Evolutionary conservation across 768 basidiomycete genomes (phyloP), one percentile per base, ranked within the genome.

Genomic region (Mycena rosella): DNA sequence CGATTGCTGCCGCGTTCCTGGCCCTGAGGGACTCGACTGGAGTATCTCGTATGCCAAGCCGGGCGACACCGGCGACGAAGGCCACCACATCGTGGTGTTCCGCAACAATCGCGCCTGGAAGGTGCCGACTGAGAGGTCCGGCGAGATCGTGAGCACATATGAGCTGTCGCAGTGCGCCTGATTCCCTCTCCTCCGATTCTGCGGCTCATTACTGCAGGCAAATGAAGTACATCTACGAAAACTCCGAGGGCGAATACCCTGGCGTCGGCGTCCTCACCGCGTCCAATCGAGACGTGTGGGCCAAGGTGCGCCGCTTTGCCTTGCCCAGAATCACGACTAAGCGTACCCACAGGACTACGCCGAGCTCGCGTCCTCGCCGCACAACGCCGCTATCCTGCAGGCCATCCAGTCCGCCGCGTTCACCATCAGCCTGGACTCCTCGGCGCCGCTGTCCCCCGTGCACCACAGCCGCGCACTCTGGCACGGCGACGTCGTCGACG

Each of bases 341-440:
- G 17, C 14, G 4, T 38, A 7, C 29, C 10, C 24, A 17, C 14
- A 61, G 51, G 93, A 91, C 75, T 94, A 89, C 77, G 81, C 80
- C 36, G 80, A 85, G 60, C 80, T 98, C 42, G 80, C 86, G 1
- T 80, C 87, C 6, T 85, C 89, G 52, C 77, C 88, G 0, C 80
- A 81, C 45, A 98, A 98, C 74, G 82, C 86, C 2, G 69, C 81
- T 3, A 87, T 94, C 55, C 78, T 97, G 20, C 81, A 89, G 54
- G 82, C 86, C 13, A 94, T 98, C 68, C 91, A 96, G 74, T 94
- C 94, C 5, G 87, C 95, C 10, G 95, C 96, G 10, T 94, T 98
- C 74, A 80, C 94, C 18, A 87, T 98, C 54, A 91, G 89, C 72
- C 85, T 98, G 42, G 96, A 98, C 74, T 81, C 86, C 67, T 87